Percentiles rank a stretch among this genome's conserved stretches.
Conservation (phyloP, 129 eudicot genomes). For the Tanacetum coccineum region DNA sequence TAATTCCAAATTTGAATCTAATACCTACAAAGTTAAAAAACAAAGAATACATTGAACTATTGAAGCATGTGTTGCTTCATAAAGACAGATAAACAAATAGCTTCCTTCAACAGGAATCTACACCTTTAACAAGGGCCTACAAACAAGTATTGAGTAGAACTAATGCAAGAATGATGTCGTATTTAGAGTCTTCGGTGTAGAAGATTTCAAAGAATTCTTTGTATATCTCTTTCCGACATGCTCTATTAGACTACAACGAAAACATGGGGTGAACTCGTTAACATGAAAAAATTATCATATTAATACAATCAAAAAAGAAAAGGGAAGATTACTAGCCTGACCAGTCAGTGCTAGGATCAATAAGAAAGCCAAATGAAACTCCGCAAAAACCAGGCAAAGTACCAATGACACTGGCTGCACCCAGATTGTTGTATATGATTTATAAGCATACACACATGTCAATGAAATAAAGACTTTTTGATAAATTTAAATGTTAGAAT, state of each 20-base stretch:
- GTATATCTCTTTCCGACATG: not conserved
- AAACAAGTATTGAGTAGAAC: not conserved
- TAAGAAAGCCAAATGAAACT: not conserved
- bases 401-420: not conserved
- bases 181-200: not conserved
- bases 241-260: not conserved
- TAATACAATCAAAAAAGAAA: no score
- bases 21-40: no score
- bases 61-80: no score
- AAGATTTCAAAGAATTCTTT: not conserved
- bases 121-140: no score
- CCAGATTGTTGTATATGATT: no score
- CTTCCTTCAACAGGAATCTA: no score
- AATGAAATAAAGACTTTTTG: no score
- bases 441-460: no score
- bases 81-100: no score
- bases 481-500: no score
- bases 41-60: no score
- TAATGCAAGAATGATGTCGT: not conserved
- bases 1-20: no score
- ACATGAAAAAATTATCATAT: not conserved
- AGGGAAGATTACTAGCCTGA: not conserved
- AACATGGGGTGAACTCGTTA: not conserved
- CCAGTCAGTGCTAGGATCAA: not conserved
- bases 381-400: constrained; percentile 6